Conservation (phyloP, 73 alveolate genomes). For the Diophrys sp. region DNA sequence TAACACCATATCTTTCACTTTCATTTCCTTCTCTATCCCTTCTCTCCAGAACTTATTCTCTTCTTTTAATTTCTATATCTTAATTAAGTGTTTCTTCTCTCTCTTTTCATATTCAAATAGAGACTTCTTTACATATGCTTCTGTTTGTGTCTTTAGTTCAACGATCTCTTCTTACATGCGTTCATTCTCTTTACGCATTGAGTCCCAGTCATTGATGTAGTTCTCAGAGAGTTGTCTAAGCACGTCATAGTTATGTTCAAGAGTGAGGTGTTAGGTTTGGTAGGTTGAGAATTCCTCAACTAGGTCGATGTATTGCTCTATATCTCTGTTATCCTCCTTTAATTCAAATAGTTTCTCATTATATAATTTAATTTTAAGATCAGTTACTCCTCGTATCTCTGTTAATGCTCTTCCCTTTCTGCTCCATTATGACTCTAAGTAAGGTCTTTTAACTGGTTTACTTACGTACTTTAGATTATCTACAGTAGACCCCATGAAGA, state of each 20-base stretch:
- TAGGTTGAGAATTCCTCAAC: not conserved
- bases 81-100: not conserved
- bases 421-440: not conserved
- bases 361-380: no score
- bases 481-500: not conserved
- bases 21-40: conserved; percentile 3
- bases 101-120: not conserved
- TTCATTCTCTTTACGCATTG: not conserved
- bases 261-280: not conserved
- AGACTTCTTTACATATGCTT: not conserved
- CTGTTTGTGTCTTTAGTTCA: not conserved
- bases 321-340: not conserved
- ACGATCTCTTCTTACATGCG: not conserved
- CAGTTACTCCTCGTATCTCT: not conserved
- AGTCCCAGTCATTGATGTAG: not conserved
- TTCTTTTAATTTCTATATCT: not conserved
- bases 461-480: not conserved
- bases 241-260: not conserved
- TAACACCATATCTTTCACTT: not conserved
- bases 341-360: not conserved
- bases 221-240: not conserved
- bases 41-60: not conserved
- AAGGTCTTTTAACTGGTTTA: not conserved
- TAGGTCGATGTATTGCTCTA: not conserved
- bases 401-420: not conserved